Conservation (phyloP, 2,329 filamentous ascomycete genomes). For the Sclerotinia subarctica region DNA sequence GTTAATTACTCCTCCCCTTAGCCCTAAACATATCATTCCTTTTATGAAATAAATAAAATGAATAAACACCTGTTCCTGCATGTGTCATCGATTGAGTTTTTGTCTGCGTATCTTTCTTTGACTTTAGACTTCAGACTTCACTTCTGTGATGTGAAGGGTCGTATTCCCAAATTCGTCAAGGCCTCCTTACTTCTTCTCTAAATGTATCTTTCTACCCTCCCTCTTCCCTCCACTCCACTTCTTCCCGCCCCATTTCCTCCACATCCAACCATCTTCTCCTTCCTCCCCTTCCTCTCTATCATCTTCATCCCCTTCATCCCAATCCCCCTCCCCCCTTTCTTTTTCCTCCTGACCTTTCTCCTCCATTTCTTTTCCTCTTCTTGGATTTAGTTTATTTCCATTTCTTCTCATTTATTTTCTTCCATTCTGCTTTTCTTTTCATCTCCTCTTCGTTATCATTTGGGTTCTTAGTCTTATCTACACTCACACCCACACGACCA, state of each 20-base stretch:
- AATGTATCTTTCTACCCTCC: background rate
- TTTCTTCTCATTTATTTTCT: background rate
- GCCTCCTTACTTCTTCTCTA: background rate
- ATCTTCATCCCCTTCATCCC: background rate
- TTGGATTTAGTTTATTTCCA: background rate
- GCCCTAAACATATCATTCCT: too few species aligned
- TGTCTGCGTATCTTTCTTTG: too few species aligned
- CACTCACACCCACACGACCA: background rate
- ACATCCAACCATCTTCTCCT: background rate
- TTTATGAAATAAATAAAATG: too few species aligned
- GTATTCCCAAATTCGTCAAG: background rate
- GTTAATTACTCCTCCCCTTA: too few species aligned
- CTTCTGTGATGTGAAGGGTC: background rate
- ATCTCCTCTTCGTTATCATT: background rate
- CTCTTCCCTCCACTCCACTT: background rate
- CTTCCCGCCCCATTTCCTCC: background rate
- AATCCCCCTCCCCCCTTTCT: background rate
- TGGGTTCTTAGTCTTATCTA: accelerated
- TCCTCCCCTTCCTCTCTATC: too few species aligned
- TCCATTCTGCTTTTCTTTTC: background rate
- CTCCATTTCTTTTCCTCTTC: background rate
- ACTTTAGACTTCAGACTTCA: background rate
- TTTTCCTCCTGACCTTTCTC: too few species aligned
- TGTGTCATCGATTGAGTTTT: too few species aligned
- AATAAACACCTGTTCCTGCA: too few species aligned